phyloP scores from a whole-genome alignment of 257 asterid species.

The Ligustrum vulgare region DNA sequence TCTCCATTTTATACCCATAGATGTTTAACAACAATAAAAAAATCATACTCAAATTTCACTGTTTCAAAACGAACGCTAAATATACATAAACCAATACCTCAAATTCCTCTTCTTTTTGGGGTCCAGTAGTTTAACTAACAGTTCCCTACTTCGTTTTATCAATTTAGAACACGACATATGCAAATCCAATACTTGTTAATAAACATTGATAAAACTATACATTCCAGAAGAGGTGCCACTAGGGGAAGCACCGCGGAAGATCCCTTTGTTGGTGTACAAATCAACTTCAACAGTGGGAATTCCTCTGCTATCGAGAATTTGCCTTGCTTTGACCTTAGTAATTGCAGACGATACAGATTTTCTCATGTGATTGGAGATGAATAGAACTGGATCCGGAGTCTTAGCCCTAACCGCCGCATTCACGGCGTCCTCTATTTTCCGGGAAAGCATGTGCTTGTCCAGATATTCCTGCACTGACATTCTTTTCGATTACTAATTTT shows the following conservation, averaged over 20 bases:
- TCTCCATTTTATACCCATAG: background rate
- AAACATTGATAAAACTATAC: constrained; percentile 25
- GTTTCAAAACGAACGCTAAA: background rate
- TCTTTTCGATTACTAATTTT: constrained; percentile 2
- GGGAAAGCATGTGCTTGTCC: constrained; percentile 82
- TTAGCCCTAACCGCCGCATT: constrained; percentile 99
- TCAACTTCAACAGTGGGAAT: constrained; percentile 99
- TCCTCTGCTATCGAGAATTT: constrained; percentile 95
- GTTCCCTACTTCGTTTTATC: background rate
- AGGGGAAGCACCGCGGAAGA: constrained; percentile 84
- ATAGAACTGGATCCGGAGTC: constrained; percentile 90
- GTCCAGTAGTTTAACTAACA: background rate
- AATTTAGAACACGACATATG: background rate
- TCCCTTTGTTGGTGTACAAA: constrained; percentile 84
- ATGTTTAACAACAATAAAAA: background rate
- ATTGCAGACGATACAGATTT: constrained; percentile 86
- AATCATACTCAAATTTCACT: background rate
- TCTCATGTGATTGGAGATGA: constrained; percentile 95
- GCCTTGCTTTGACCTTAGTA: constrained; percentile 89
- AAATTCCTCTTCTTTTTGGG: background rate
- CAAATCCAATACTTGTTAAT: background rate
- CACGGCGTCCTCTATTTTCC: constrained; percentile 97
- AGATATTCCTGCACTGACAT: constrained; percentile 98
- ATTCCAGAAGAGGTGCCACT: constrained; percentile 77
- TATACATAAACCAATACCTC: background rate